Evolutionary conservation across 306 rosid species (phyloP).

Genomic region (Sophora flavescens): DNA sequence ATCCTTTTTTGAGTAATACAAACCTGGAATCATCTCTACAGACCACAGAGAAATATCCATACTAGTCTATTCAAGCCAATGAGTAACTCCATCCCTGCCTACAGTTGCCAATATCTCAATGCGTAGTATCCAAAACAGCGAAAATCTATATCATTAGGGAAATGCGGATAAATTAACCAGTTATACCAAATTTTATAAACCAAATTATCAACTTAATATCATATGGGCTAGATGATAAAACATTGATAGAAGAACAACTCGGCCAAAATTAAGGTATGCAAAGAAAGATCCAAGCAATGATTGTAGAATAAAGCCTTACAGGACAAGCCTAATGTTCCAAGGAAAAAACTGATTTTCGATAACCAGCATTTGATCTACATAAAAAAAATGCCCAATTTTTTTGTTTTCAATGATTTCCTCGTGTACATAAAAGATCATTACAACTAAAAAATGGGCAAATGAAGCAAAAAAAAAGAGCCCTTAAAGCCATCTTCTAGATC

Average conservation of each 20-base stretch:
- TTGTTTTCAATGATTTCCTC: conserved; percentile 2
- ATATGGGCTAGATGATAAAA: conserved; percentile 10
- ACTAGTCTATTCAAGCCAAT: conserved; percentile 82
- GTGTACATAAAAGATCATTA: conserved; percentile 24
- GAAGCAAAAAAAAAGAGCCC: conserved; percentile 24
- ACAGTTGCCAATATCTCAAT: conserved; percentile 83
- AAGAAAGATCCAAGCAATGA: not conserved
- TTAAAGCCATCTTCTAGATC: conserved; percentile 27
- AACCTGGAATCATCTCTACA: conserved; percentile 46
- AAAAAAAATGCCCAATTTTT: not conserved
- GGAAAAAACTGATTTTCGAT: conserved; percentile 17
- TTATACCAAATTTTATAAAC: conserved; percentile 8
- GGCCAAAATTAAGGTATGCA: conserved; percentile 13
- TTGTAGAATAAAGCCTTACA: conserved; percentile 17
- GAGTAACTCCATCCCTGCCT: conserved; percentile 90
- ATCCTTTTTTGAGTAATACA: conserved; percentile 54
- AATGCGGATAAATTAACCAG: conserved; percentile 27
- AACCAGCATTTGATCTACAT: conserved; percentile 17
- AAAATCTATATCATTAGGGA: conserved; percentile 36
- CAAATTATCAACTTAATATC: conserved; percentile 13
- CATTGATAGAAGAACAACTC: conserved; percentile 10
- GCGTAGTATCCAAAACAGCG: conserved; percentile 91
- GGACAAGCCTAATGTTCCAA: conserved; percentile 12
- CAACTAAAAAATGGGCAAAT: not conserved
- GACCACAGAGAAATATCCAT: conserved; percentile 26